Percentiles rank a stretch among this genome's conserved stretches.
phyloP scores from a whole-genome alignment of 129 eudicot species.

The Chrysanthemum lavandulifolium region DNA sequence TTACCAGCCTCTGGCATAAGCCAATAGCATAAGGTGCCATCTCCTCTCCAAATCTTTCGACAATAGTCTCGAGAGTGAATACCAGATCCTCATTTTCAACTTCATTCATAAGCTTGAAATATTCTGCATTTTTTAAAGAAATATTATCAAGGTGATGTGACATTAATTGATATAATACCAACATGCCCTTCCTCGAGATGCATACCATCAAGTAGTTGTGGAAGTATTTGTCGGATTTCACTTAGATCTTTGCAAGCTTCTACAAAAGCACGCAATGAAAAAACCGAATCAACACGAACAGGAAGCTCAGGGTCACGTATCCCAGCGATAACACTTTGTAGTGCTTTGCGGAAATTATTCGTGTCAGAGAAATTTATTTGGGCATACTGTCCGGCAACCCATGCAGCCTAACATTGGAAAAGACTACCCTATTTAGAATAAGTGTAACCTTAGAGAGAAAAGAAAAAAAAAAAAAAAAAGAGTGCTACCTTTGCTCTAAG shows the following conservation, averaged over 20 bases:
- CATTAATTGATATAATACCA: background rate
- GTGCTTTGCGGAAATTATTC: constrained; percentile 78
- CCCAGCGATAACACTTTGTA: constrained; percentile 91
- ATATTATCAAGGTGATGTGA: background rate
- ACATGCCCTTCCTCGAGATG: background rate
- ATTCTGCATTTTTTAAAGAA: constrained; percentile 39
- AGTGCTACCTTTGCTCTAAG: constrained; percentile 80
- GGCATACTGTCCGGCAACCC: constrained; percentile 99
- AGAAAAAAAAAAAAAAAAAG: background rate
- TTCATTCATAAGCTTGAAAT: constrained; percentile 93
- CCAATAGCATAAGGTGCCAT: constrained; percentile 99
- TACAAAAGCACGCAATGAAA: constrained; percentile 89
- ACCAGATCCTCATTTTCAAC: constrained; percentile 99
- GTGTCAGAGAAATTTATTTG: constrained; percentile 83
- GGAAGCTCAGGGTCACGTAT: constrained; percentile 97
- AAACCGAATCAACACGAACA: constrained; percentile 97
- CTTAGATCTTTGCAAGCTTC: constrained; percentile 92
- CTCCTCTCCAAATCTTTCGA: constrained; percentile 98
- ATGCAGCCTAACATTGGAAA: constrained; percentile 69
- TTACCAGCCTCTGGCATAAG: constrained; percentile 92
- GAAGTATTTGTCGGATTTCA: constrained; percentile 95
- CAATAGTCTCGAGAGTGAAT: constrained; percentile 95
- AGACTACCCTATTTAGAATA: background rate
- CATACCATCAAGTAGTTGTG: constrained; percentile 90
- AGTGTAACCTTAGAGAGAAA: background rate